phyloP scores from a whole-genome alignment of 164 flowering plant genomes.

The Saururus chinensis region DNA sequence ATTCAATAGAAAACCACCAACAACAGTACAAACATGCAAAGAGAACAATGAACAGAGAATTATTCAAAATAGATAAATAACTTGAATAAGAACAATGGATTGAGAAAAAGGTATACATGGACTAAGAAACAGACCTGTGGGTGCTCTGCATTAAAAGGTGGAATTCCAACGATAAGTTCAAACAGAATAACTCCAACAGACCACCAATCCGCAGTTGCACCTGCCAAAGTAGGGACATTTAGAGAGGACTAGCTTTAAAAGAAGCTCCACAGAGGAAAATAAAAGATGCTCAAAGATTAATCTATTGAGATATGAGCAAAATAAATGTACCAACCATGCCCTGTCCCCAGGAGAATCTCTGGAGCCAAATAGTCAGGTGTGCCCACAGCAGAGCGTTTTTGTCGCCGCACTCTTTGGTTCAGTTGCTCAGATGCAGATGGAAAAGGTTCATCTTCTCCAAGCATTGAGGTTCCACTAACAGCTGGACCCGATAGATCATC shows the following conservation, averaged over 20 bases:
- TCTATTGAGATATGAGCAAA: background rate
- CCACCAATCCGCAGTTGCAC: constrained; percentile 99
- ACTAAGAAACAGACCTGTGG: constrained; percentile 78
- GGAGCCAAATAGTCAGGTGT: constrained; percentile 99
- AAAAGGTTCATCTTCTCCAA: constrained; percentile 62
- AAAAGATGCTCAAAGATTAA: too few relatives aligned
- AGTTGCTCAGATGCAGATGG: constrained; percentile 37
- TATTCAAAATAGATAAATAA: background rate
- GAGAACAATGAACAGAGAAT: background rate
- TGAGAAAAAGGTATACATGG: background rate
- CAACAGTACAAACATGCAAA: background rate
- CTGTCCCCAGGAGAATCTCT: constrained; percentile 96
- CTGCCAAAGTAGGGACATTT: constrained; percentile 26
- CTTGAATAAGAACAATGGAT: background rate
- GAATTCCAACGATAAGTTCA: constrained; percentile 93
- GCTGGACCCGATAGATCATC: constrained; percentile 98
- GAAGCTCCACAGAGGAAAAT: too few relatives aligned
- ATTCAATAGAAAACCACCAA: background rate
- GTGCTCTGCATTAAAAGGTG: constrained; percentile 98
- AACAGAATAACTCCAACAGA: constrained; percentile 96
- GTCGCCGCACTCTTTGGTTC: constrained; percentile 58
- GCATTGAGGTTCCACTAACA: constrained; percentile 72
- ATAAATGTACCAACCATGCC: constrained; percentile 54
- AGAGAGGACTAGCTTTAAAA: background rate
- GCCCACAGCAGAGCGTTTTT: constrained; percentile 97